These are phyloP conservation scores for Xylaria sp. DNA, from an alignment of 2,329 filamentous ascomycete species.

Conservation along the genomic window DNA sequence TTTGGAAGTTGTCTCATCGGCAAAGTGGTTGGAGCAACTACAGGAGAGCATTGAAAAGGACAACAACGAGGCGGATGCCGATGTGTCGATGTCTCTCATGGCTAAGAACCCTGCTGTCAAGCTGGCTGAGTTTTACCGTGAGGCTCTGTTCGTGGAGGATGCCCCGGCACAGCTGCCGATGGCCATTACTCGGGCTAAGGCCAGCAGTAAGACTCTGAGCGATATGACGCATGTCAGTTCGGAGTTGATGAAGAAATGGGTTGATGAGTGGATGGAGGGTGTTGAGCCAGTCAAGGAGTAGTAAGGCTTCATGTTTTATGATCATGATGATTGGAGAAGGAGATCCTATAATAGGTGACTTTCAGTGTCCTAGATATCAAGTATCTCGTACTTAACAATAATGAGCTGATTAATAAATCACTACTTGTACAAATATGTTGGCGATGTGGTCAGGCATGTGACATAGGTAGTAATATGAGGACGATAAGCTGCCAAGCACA, in stretches of 20 bases:
- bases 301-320: background rate
- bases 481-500: no score
- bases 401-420: no score
- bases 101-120: constrained; percentile 29
- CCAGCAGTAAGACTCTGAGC: constrained; percentile 27
- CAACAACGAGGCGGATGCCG: background rate
- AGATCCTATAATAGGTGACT: no score
- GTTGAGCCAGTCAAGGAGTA: background rate
- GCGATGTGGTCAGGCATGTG: no score
- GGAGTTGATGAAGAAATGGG: constrained; percentile 34
- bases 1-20: background rate
- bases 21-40: background rate
- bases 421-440: no score
- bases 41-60: background rate
- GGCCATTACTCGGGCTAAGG: constrained; percentile 14
- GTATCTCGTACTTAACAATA: no score
- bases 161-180: constrained; percentile 10
- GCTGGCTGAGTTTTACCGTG: constrained; percentile 29
- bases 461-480: no score
- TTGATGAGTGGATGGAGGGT: constrained; percentile 18
- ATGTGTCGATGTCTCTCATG: background rate
- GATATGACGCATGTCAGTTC: constrained; percentile 25
- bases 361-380: no score
- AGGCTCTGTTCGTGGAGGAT: constrained; percentile 11
- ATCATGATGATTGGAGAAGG: background rate